These are phyloP conservation scores for Lavandula angustifolia DNA, from an alignment of 257 asterid genomes.

Conservation along the genomic window DNA sequence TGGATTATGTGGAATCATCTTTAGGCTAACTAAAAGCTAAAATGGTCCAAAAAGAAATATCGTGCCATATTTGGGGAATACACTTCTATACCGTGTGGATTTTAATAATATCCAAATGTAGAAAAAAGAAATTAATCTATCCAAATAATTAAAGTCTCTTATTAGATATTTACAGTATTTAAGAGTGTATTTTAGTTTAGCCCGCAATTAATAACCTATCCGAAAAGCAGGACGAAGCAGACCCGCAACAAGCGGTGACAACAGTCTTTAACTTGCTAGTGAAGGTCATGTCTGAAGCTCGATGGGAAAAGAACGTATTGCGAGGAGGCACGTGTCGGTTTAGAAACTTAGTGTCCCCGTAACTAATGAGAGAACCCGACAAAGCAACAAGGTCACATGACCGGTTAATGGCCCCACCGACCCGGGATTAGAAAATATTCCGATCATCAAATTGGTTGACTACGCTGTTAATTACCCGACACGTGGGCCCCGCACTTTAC, in stretches of 20 bases:
- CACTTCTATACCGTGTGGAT: background rate
- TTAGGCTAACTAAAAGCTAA: conserved; percentile 17
- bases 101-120: background rate
- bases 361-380: conserved; percentile 38
- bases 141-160: background rate
- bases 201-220: too few species aligned
- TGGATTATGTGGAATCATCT: background rate
- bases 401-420: conserved; percentile 31
- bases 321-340: conserved; percentile 40
- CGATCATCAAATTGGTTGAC: conserved; percentile 40
- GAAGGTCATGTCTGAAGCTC: conserved; percentile 27
- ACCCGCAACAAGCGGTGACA: conserved; percentile 29
- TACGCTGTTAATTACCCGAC: conserved; percentile 35
- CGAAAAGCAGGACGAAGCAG: background rate
- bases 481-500: conserved; percentile 37
- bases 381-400: conserved; percentile 55
- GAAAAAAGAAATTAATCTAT: background rate
- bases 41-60: background rate
- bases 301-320: conserved; percentile 4
- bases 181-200: too few species aligned
- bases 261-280: conserved; percentile 1
- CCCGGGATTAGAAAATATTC: conserved; percentile 30
- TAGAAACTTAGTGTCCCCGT: conserved; percentile 14
- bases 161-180: background rate
- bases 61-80: conserved; percentile 17